Percentiles rank a stretch among this genome's conserved stretches.
Conservation (phyloP, 2,329 filamentous ascomycete genomes). For the Clarireedia paspali region DNA sequence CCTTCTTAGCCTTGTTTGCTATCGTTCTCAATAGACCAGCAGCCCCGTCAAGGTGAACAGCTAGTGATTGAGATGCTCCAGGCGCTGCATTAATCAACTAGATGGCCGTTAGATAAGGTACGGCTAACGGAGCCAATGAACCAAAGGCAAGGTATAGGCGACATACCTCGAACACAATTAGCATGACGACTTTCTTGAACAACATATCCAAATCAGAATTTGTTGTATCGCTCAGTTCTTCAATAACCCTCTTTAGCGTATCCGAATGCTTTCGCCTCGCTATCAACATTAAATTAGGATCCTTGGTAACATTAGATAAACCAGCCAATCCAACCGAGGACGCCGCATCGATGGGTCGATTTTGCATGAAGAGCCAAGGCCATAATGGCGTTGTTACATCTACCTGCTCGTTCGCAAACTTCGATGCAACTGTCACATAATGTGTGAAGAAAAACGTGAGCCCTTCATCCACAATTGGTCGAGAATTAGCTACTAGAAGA, state of each 20-base stretch:
- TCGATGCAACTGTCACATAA: slow-evolving; percentile 11
- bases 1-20: background rate
- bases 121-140: background rate
- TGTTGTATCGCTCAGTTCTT: slow-evolving; percentile 35
- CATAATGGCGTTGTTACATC: slow-evolving; percentile 20
- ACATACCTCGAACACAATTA: slow-evolving; percentile 41
- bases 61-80: slow-evolving; percentile 10
- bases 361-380: background rate
- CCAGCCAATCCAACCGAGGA: slow-evolving; percentile 46
- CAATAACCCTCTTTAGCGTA: slow-evolving; percentile 40
- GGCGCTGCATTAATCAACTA: slow-evolving; percentile 14
- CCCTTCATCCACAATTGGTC: slow-evolving; percentile 12
- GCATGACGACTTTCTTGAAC: slow-evolving; percentile 44
- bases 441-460: slow-evolving; percentile 22
- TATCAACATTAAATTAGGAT: slow-evolving; percentile 35
- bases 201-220: slow-evolving; percentile 42
- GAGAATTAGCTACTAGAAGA: background rate
- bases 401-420: background rate
- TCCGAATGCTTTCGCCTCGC: slow-evolving; percentile 44
- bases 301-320: slow-evolving; percentile 34
- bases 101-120: background rate
- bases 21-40: slow-evolving; percentile 16
- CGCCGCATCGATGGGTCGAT: slow-evolving; percentile 34
- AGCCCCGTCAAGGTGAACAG: slow-evolving; percentile 19
- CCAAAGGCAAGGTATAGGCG: background rate